phyloP scores from a whole-genome alignment of 1,284 basidiomycete genomes.

The Melanopsichium pennsylvanicum region DNA sequence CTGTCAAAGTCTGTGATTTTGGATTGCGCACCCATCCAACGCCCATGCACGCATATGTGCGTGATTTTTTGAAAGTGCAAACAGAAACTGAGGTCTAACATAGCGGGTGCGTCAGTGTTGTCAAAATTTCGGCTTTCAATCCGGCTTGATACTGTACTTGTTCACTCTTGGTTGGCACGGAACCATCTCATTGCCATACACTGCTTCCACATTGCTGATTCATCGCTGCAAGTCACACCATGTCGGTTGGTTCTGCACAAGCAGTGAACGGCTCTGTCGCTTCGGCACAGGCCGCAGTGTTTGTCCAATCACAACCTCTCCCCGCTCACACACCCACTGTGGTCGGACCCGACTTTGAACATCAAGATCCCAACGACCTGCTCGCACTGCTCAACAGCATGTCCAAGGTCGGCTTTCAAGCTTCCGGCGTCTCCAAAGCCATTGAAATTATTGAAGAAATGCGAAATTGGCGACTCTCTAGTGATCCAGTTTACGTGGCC shows the following conservation, averaged over 20 bases:
- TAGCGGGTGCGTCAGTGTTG: too few relatives aligned
- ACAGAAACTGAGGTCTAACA: not conserved
- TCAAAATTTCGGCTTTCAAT: not conserved
- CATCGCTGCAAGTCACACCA: too few relatives aligned
- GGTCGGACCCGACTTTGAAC: slow-evolving; percentile 85
- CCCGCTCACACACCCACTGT: slow-evolving; percentile 68
- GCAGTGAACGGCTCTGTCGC: slow-evolving; percentile 12
- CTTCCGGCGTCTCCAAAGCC: slow-evolving; percentile 85
- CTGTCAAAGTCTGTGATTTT: too few relatives aligned
- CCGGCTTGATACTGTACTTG: too few relatives aligned
- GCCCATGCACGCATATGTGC: not conserved
- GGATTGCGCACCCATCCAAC: slow-evolving; percentile 1
- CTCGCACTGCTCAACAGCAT: slow-evolving; percentile 77
- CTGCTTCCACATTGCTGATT: too few relatives aligned
- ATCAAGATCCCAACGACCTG: slow-evolving; percentile 73
- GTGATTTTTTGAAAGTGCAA: too few relatives aligned
- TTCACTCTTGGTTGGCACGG: too few relatives aligned
- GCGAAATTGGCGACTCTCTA: slow-evolving; percentile 66
- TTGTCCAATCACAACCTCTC: slow-evolving; percentile 46
- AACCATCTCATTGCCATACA: too few relatives aligned
- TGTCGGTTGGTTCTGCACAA: too few relatives aligned
- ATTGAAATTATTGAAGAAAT: slow-evolving; percentile 89
- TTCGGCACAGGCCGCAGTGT: slow-evolving; percentile 53
- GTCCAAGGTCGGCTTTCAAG: slow-evolving; percentile 93
- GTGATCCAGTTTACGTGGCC: slow-evolving; percentile 37